Percentiles rank a stretch among this genome's conserved stretches.
Conservation (phyloP, 495 filamentous ascomycete species). For the Hyaloscypha variabilis region DNA sequence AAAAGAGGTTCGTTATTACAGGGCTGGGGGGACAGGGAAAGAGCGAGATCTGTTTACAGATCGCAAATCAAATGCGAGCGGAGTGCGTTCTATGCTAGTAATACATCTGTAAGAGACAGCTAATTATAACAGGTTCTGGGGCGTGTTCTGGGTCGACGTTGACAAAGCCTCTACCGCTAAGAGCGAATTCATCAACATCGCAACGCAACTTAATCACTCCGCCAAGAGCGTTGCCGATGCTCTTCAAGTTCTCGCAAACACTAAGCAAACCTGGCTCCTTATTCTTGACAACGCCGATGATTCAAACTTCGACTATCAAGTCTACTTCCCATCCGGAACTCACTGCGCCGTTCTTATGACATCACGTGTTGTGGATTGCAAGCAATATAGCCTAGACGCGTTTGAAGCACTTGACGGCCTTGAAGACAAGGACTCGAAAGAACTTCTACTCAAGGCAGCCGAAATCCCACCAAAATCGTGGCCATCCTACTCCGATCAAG, state of each 20-base stretch:
- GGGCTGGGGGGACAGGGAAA: conserved; percentile 44
- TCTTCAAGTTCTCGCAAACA: conserved; percentile 32
- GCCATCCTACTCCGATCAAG: conserved; percentile 18
- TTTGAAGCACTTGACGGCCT: conserved; percentile 37
- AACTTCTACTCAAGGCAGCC: conserved; percentile 41
- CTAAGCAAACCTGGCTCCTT: conserved; percentile 35
- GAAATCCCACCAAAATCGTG: conserved; percentile 30
- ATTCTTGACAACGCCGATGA: conserved; percentile 46
- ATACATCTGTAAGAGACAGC: not conserved
- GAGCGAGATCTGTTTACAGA: conserved; percentile 41
- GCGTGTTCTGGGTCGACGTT: conserved; percentile 35
- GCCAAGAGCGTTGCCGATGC: conserved; percentile 31
- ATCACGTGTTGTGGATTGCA: conserved; percentile 36
- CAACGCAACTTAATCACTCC: conserved; percentile 25
- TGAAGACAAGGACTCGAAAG: conserved; percentile 36
- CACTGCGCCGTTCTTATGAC: conserved; percentile 42
- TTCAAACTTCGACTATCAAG: conserved; percentile 32
- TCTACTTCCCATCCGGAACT: conserved; percentile 36
- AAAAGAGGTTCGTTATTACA: conserved; percentile 38
- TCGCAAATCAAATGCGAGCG: conserved; percentile 33
- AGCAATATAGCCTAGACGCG: conserved; percentile 34
- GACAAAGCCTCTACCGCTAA: conserved; percentile 27
- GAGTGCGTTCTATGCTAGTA: conserved; percentile 21
- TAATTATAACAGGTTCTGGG: conserved; percentile 34
- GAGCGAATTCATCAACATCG: conserved; percentile 32